These are phyloP conservation scores for Cubamyces sp. DNA, from an alignment of 768 basidiomycete species.

Conservation along the genomic window DNA sequence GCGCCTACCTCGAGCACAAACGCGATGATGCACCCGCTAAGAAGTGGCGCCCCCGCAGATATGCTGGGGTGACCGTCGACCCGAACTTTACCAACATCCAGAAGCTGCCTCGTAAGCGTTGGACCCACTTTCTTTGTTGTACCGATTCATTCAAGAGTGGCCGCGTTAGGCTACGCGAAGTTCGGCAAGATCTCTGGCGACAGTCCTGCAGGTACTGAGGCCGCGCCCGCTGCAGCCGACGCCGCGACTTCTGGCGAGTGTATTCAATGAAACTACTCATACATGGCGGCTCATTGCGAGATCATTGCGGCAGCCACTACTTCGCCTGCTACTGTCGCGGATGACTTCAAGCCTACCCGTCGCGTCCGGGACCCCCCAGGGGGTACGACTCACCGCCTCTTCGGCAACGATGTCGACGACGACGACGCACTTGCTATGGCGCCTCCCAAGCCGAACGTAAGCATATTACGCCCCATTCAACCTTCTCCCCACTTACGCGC, in stretches of 20 bases:
- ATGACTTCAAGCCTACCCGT: conserved; percentile 54
- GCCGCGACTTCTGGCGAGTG: conserved; percentile 6
- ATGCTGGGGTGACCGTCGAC: conserved; percentile 76
- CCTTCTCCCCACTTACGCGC: not conserved
- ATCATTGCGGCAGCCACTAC: too few species aligned
- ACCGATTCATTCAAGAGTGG: conserved; percentile 4
- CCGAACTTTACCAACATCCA: conserved; percentile 73
- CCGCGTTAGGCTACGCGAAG: conserved; percentile 62
- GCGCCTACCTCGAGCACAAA: conserved; percentile 5
- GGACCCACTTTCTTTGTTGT: not conserved
- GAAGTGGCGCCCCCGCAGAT: conserved; percentile 44
- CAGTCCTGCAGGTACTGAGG: conserved; percentile 28
- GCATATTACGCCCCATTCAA: too few species aligned
- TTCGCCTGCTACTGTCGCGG: conserved; percentile 28
- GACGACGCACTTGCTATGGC: conserved; percentile 65
- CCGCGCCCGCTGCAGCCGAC: conserved; percentile 16
- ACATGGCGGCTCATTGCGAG: too few species aligned
- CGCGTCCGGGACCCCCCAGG: conserved; percentile 60
- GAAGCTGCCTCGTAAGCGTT: conserved; percentile 69
- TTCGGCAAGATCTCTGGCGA: conserved; percentile 59
- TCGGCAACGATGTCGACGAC: conserved; percentile 45
- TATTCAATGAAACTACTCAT: too few species aligned
- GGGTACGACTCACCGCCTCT: conserved; percentile 53
- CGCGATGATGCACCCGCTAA: conserved; percentile 23
- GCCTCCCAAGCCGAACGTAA: conserved; percentile 41